Evolutionary conservation across 1,139 yeast species (phyloP).

Genomic region (Saccharomyces pastorianus): DNA sequence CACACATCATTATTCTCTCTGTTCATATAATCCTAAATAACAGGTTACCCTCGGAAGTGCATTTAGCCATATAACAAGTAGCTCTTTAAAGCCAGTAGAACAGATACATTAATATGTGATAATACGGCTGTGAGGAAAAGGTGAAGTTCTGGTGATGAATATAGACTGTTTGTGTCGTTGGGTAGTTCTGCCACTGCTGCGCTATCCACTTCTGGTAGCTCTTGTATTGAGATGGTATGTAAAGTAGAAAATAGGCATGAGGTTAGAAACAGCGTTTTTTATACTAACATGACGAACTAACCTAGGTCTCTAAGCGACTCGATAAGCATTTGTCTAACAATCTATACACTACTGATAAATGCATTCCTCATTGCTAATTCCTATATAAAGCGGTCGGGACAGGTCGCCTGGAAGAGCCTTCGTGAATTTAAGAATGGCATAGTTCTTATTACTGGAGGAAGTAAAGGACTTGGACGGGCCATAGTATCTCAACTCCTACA

Average conservation of each 20-base stretch:
- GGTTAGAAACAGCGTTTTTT: not conserved
- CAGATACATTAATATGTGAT: not conserved
- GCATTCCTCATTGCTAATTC: not conserved
- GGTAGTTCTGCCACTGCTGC: conserved; percentile 14
- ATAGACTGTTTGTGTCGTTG: conserved; percentile 12
- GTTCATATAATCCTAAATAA: not conserved
- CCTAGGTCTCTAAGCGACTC: not conserved
- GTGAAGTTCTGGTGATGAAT: conserved; percentile 8
- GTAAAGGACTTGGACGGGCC: conserved; percentile 50
- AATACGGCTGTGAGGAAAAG: not conserved
- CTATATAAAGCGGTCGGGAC: conserved; percentile 5
- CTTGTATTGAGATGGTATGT: conserved; percentile 7
- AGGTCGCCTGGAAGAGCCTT: conserved; percentile 10
- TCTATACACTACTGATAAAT: not conserved
- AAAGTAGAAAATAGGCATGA: not conserved
- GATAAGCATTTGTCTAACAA: not conserved
- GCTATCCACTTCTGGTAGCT: conserved; percentile 14
- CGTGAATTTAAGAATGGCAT: not conserved
- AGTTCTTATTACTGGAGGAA: conserved; percentile 47
- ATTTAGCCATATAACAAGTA: not conserved
- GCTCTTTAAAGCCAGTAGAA: not conserved
- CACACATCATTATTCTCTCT: not conserved
- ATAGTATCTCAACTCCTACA: conserved; percentile 35
- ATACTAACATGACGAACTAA: not conserved
- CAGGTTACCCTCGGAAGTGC: not conserved